phyloP scores from a whole-genome alignment of 2,329 filamentous ascomycete species.

The Pseudopithomyces maydicus region DNA sequence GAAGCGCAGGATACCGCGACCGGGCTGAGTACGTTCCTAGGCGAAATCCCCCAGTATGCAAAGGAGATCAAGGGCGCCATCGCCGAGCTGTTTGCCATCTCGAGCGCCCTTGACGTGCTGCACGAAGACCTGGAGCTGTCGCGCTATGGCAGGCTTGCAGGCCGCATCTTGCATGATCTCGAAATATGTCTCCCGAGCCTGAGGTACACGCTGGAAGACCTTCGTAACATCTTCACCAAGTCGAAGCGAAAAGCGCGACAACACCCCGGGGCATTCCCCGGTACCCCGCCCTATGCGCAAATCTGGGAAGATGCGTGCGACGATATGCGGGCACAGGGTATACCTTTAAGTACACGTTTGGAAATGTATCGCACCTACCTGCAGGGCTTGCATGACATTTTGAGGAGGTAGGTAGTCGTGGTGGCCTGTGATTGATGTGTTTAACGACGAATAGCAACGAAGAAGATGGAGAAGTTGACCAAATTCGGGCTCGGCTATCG shows the following conservation, averaged over 20 bases:
- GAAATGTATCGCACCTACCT: slow-evolving; percentile 58
- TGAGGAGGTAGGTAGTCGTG: slow-evolving; percentile 51
- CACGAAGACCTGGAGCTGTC: slow-evolving; percentile 50
- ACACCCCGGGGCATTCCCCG: slow-evolving; percentile 42
- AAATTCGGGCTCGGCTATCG: slow-evolving; percentile 31
- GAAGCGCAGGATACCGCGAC: slow-evolving; percentile 59
- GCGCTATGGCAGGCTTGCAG: slow-evolving; percentile 41
- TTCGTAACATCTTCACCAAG: slow-evolving; percentile 50
- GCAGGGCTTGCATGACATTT: slow-evolving; percentile 47
- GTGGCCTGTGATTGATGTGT: neutral
- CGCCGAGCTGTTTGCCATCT: slow-evolving; percentile 60
- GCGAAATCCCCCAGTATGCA: slow-evolving; percentile 56
- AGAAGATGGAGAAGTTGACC: slow-evolving; percentile 35
- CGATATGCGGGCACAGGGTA: slow-evolving; percentile 54
- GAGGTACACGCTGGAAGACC: slow-evolving; percentile 56
- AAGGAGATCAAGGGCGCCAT: slow-evolving; percentile 60
- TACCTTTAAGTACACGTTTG: slow-evolving; percentile 54
- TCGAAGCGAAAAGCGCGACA: slow-evolving; percentile 31
- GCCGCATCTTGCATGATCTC: slow-evolving; percentile 53
- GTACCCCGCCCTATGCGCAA: slow-evolving; percentile 50
- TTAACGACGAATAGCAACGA: slow-evolving; percentile 32
- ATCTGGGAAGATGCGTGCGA: slow-evolving; percentile 58
- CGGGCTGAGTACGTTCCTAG: slow-evolving; percentile 56
- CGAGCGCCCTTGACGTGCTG: slow-evolving; percentile 55
- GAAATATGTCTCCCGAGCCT: slow-evolving; percentile 56